These are phyloP conservation scores for Ascochyta pisi DNA, from an alignment of 2,329 filamentous ascomycete species.

Conservation along the genomic window DNA sequence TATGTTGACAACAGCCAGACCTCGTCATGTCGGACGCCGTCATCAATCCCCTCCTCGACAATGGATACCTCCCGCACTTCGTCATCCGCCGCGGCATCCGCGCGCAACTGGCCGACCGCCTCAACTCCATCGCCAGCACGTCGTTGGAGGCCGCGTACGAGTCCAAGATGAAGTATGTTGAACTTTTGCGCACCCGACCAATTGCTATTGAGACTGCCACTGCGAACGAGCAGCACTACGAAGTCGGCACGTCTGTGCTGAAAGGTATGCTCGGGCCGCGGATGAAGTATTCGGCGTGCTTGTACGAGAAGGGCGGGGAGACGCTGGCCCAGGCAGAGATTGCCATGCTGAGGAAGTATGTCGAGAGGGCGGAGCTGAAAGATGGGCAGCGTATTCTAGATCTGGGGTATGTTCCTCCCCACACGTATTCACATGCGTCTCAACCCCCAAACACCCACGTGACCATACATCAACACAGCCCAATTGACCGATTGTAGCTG, in stretches of 20 bases:
- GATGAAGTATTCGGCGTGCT: conserved; percentile 75
- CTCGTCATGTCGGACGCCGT: conserved; percentile 35
- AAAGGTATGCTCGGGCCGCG: conserved; percentile 67
- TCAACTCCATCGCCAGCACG: conserved; percentile 61
- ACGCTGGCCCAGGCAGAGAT: conserved; percentile 71
- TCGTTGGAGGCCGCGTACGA: conserved; percentile 62
- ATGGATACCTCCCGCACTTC: conserved; percentile 68
- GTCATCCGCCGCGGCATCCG: conserved; percentile 71
- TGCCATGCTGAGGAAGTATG: conserved; percentile 69
- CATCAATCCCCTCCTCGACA: conserved; percentile 61
- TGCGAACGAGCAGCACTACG: conserved; percentile 75
- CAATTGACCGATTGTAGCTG: conserved; percentile 54
- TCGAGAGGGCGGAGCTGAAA: conserved; percentile 64
- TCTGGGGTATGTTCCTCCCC: conserved; percentile 58
- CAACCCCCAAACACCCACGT: background rate
- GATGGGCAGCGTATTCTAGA: conserved; percentile 70
- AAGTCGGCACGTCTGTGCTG: conserved; percentile 71
- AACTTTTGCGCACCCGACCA: conserved; percentile 63
- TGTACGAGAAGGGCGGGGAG: conserved; percentile 64
- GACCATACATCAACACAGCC: background rate
- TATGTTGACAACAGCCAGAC: conserved; percentile 18
- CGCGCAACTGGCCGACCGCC: conserved; percentile 67
- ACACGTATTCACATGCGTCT: background rate
- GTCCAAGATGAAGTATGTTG: conserved; percentile 69
- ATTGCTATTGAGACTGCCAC: conserved; percentile 72